Percentiles rank a stretch among this genome's conserved stretches.
Evolutionary conservation across 306 rosid species (phyloP).

Genomic region (Prunus mira): DNA sequence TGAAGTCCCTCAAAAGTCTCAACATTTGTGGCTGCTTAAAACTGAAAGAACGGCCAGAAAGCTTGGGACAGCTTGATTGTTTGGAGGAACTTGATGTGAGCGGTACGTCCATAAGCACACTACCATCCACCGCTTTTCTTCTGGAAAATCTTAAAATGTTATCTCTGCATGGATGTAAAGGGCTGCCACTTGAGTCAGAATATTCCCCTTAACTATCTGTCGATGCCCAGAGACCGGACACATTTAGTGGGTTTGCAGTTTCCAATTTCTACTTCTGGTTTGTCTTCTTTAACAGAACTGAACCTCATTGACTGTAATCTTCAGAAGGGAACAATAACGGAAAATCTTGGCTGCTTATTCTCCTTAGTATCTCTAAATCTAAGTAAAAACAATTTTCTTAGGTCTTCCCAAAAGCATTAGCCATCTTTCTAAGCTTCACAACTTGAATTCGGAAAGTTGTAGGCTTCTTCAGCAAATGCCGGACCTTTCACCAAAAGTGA

Average conservation of each 20-base stretch:
- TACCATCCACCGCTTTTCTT: background rate
- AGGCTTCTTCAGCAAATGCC: slow-evolving; percentile 16
- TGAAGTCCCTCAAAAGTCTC: slow-evolving; percentile 7
- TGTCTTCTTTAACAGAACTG: slow-evolving; percentile 11
- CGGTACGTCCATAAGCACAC: background rate
- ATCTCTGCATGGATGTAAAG: background rate
- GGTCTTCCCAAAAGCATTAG: slow-evolving; percentile 11
- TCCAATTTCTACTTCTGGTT: background rate
- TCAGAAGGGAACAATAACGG: background rate
- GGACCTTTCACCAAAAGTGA: slow-evolving; percentile 1
- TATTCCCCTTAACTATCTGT: too few species aligned
- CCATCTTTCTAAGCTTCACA: slow-evolving; percentile 7
- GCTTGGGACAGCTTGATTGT: background rate
- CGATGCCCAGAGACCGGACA: background rate
- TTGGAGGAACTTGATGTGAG: slow-evolving; percentile 15
- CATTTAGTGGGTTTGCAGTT: background rate
- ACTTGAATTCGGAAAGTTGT: background rate
- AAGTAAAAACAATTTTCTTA: slow-evolving; percentile 11
- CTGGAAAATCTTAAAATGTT: background rate
- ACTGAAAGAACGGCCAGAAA: background rate
- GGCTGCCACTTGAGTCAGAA: too few species aligned
- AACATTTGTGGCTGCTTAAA: slow-evolving; percentile 9
- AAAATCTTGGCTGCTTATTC: background rate
- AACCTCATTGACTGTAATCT: slow-evolving; percentile 15
- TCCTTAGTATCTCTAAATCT: background rate